These are phyloP conservation scores for Malus hybrid DNA, from an alignment of 331 rosid genomes.

Conservation along the genomic window DNA sequence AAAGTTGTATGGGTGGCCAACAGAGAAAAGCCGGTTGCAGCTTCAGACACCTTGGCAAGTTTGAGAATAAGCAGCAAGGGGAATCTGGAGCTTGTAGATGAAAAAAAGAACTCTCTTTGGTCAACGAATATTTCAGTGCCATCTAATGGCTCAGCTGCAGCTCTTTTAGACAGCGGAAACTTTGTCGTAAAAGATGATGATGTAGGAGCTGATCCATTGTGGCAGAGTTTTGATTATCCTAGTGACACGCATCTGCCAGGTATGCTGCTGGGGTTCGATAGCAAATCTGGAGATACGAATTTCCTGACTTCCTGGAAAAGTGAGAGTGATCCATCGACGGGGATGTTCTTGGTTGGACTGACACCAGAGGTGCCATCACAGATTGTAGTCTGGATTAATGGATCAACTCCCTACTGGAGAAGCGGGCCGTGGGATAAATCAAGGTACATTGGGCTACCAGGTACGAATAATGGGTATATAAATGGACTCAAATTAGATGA, in stretches of 20 bases:
- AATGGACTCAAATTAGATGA: background rate
- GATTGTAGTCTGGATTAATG: background rate
- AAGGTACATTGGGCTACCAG: conserved; percentile 4
- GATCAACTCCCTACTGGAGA: conserved; percentile 16
- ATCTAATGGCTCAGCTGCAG: conserved; percentile 10
- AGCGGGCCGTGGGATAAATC: conserved; percentile 18
- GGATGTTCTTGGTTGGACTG: conserved; percentile 2
- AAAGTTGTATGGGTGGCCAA: background rate
- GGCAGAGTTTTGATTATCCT: conserved; percentile 12
- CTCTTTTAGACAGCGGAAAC: conserved; percentile 12
- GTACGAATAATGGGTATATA: background rate
- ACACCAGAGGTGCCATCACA: background rate
- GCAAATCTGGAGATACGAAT: background rate
- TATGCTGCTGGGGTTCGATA: background rate
- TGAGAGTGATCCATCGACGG: conserved; percentile 14
- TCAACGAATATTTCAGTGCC: background rate
- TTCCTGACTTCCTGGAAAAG: conserved; percentile 12
- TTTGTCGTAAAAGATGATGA: background rate
- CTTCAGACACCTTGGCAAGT: background rate
- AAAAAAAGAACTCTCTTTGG: background rate
- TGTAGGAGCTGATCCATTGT: background rate
- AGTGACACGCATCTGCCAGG: background rate
- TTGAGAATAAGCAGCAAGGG: background rate
- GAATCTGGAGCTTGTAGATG: background rate
- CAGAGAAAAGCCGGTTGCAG: background rate